Evolutionary conservation across 2,329 filamentous ascomycete species (phyloP), one percentile per base, ranked within the genome.

Genomic region (Zymoseptoria crescenta): DNA sequence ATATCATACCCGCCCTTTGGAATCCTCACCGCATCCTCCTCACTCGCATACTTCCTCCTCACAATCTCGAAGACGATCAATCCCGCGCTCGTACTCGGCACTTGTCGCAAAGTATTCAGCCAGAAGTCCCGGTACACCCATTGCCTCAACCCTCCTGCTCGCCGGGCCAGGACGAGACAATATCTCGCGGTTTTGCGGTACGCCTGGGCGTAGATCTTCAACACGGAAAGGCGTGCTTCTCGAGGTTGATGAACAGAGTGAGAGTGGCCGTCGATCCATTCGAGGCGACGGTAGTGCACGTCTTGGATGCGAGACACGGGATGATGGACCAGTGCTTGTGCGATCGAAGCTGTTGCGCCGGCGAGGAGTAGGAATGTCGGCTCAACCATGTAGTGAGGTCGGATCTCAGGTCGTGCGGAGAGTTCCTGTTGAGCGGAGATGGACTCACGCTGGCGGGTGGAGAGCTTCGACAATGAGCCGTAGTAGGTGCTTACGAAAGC

Each of bases 21-120:
- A 56, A 88, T 89, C 65, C 79, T 80, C 62, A 85, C 84, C 66
- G 81, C 81, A 54, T 87, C 85, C 19, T 79, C 78, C 1, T 81
- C 80, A 59, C 82, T 77, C 1, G 85, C 86, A 65, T 90, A 91
- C 73, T 89, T 89, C 41, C 87, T 78, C 58, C 88, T 77, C 45
- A 91, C 84, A 51, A 92, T 70, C 74, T 92, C 88, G 70, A 92
- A 92, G 20, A 90, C 88, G 65, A 92, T 89, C 60, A 92, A 71
- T 0, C 87, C 88, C 0, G 88, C 88, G 60, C 85, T 88, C 1
- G 88, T 91, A 69, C 87, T 89, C 0, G 88, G 88, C 1, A 89
- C 86, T 73, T 91, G 87, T 4, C 86, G 78, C 56, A 91, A 80
- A 0, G 88, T 88, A 56, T 81, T 86, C 81, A 83, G 83, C 79